Base-by-base conservation (phyloP, 148 eudicot species). In the Rhododendron kiyosumense region DNA sequence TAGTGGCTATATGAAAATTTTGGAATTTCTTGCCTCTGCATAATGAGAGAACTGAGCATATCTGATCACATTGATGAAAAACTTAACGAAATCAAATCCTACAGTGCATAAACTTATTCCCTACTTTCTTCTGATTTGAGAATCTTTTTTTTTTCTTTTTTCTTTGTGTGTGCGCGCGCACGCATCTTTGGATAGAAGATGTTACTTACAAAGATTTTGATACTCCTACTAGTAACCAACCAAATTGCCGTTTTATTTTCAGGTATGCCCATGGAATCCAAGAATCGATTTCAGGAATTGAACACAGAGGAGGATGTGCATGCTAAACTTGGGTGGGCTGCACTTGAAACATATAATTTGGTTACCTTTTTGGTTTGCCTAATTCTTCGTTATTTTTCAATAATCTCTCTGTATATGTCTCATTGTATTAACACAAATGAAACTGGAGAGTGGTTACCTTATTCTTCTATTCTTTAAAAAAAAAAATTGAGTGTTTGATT, bases 241-340 rank as follows among this genome's bases (percentile, higher is more conserved):
- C 52, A 78, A 43, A 24, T 45, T 46, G 38, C 34, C 15, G 3
- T 26, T 3, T 43, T 67, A 4, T 46, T 36, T 75, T 85, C 86
- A 92, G 92, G 11, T 92, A 89, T 61, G 88, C 65, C 73, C 87
- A 88, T 7, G 87, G 86, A 17, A 89, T 87, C 54, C 86, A 88
- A 3, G 87, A 84, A 77, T 92, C 93, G 7, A 89, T 90, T 67
- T 88, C 91, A 10, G 93, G 85, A 61, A 85, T 90, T 26, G 88
- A 87, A 79, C 86, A 79, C 6, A 81, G 82, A 41, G 57, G 88
- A 85, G 85, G 93, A 86, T 92, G 93, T 74, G 73, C 90, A 22
- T 92, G 93, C 75, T 91, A 78, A 89, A 30, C 34, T 24, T 32
- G 34, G 48, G 12, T 69, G 59, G 34, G 48, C 20, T 46, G 59